A percentile compares a stretch with the other conserved stretches of the same genome.
Evolutionary conservation across 495 filamentous ascomycete genomes (phyloP).

Genomic region (Neurospora sp.): DNA sequence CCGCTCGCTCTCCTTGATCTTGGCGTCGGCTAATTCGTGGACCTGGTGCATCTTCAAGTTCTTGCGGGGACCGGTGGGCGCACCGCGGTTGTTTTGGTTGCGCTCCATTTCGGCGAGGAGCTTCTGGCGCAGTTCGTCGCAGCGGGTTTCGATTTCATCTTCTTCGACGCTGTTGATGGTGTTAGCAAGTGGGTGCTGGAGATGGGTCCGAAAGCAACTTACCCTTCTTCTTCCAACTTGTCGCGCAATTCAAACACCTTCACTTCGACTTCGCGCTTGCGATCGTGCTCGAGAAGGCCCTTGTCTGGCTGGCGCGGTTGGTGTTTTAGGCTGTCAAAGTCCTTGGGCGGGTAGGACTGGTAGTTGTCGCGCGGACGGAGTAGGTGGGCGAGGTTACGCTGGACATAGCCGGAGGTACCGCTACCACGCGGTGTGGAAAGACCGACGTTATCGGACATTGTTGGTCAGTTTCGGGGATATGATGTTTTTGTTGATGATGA

Average conservation of each 20-base stretch:
- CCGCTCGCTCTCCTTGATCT: slow-evolving; percentile 90
- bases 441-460: slow-evolving; percentile 96
- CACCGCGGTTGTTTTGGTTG: slow-evolving; percentile 12
- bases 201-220: slow-evolving; percentile 14
- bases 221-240: slow-evolving; percentile 79
- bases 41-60: slow-evolving; percentile 84
- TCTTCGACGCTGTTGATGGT: slow-evolving; percentile 48
- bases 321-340: slow-evolving; percentile 51
- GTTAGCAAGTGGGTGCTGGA: neutral
- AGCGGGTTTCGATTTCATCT: slow-evolving; percentile 66
- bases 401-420: slow-evolving; percentile 95
- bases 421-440: slow-evolving; percentile 89
- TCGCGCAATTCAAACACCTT: slow-evolving; percentile 87
- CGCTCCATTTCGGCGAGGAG: slow-evolving; percentile 44
- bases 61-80: slow-evolving; percentile 28
- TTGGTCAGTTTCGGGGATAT: slow-evolving; percentile 3
- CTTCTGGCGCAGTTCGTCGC: slow-evolving; percentile 52
- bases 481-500: neutral
- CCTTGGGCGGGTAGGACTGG: slow-evolving; percentile 47
- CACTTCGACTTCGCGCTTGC: slow-evolving; percentile 78
- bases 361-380: slow-evolving; percentile 61
- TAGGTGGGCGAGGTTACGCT: slow-evolving; percentile 75
- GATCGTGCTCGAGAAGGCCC: slow-evolving; percentile 88
- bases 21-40: slow-evolving; percentile 90
- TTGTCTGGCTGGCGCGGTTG: slow-evolving; percentile 77